Evolutionary conservation across 495 filamentous ascomycete species (phyloP).

Genomic region (Podospora didyma): DNA sequence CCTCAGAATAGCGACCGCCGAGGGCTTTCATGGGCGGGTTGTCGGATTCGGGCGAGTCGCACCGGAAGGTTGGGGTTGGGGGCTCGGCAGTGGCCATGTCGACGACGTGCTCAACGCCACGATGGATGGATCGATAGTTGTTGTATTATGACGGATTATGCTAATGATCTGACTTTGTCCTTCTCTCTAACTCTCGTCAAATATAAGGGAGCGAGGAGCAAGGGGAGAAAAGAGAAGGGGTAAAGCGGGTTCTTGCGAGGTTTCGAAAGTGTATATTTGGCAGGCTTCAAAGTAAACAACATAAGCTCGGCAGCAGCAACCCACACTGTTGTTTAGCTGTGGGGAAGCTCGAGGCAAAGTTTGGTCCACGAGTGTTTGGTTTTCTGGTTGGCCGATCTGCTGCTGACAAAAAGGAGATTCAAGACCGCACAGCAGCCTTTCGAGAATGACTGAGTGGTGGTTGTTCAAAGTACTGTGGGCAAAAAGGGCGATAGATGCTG

Average conservation of each 20-base stretch:
- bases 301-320: neutral
- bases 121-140: neutral
- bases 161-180: neutral
- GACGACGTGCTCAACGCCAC: neutral
- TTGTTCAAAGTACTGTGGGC: neutral
- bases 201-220: neutral
- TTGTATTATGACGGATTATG: neutral
- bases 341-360: neutral
- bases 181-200: neutral
- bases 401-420: neutral
- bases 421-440: neutral
- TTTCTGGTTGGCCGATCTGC: neutral
- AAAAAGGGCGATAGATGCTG: slow-evolving; percentile 7
- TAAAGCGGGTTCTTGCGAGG: neutral
- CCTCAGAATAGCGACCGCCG: slow-evolving; percentile 54
- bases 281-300: neutral
- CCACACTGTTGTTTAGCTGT: neutral
- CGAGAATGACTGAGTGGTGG: slow-evolving; percentile 4
- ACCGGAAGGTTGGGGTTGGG: slow-evolving; percentile 34
- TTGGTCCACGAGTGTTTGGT: neutral
- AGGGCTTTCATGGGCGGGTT: slow-evolving; percentile 63
- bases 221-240: neutral
- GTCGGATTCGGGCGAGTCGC: slow-evolving; percentile 60
- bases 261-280: neutral
- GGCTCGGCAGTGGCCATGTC: slow-evolving; percentile 23